Evolutionary conservation across 2,329 filamentous ascomycete genomes (phyloP).

Genomic region (Fusarium burgessii): DNA sequence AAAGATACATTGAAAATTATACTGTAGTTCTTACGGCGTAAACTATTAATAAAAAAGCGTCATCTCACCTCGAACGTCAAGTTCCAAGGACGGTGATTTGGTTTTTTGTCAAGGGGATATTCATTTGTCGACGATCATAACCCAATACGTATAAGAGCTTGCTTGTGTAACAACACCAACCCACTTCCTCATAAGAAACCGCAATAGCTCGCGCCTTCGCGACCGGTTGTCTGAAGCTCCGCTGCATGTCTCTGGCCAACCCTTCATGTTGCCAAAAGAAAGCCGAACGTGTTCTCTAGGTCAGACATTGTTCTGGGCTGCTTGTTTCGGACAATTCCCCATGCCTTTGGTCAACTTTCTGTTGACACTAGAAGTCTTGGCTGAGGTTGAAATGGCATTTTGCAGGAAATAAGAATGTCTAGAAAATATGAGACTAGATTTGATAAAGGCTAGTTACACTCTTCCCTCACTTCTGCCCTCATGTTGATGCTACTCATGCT

Average conservation of each 20-base stretch:
- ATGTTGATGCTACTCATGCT: conserved; percentile 8
- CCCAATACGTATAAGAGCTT: conserved; percentile 24
- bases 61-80: conserved; percentile 1
- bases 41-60: conserved; percentile 1
- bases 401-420: conserved; percentile 23
- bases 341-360: conserved; percentile 5
- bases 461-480: conserved; percentile 18
- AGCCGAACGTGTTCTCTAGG: background rate
- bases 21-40: too few relatives aligned
- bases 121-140: conserved; percentile 25
- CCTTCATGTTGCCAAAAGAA: background rate
- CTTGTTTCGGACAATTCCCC: conserved; percentile 3
- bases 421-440: conserved; percentile 18
- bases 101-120: conserved; percentile 17
- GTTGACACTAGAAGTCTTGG: conserved; percentile 13
- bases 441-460: conserved; percentile 14
- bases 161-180: conserved; percentile 32
- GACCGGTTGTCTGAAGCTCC: conserved; percentile 10
- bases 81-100: conserved; percentile 4
- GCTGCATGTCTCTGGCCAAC: conserved; percentile 18
- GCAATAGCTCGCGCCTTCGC: conserved; percentile 7
- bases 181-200: conserved; percentile 1
- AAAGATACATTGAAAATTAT: background rate
- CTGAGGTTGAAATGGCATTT: conserved; percentile 10
- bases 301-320: conserved; percentile 9